Evolutionary conservation across 2,329 filamentous ascomycete genomes (phyloP).

Genomic region (Alternaria conjuncta): DNA sequence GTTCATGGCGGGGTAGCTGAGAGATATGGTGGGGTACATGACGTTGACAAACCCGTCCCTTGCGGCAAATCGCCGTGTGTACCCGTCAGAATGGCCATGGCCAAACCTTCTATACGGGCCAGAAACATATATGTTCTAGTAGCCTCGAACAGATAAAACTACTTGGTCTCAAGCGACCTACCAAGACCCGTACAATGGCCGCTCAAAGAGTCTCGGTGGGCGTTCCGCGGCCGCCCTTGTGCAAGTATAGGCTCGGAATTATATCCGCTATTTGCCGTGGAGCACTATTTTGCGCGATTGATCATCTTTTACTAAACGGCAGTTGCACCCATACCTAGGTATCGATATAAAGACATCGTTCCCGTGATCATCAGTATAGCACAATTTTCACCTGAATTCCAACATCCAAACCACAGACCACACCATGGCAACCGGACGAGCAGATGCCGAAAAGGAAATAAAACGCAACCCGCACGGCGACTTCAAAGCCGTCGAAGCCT

Average conservation of each 20-base stretch:
- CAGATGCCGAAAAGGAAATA: constrained; percentile 55
- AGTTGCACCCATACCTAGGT: background rate
- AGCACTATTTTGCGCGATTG: constrained; percentile 5
- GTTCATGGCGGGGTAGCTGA: constrained; percentile 33
- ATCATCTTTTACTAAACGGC: constrained; percentile 3
- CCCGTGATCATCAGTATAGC: background rate
- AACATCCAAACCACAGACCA: background rate
- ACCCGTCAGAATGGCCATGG: constrained; percentile 5
- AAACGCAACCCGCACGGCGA: constrained; percentile 74
- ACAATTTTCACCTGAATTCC: background rate
- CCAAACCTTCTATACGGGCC: background rate
- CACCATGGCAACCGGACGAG: constrained; percentile 39
- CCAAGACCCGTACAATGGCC: background rate
- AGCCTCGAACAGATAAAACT: background rate
- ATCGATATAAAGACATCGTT: background rate
- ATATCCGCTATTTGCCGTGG: constrained; percentile 25
- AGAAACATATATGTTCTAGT: background rate
- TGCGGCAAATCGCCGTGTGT: constrained; percentile 5
- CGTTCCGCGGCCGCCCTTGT: constrained; percentile 14
- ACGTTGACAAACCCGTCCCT: constrained; percentile 10
- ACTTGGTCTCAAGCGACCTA: background rate
- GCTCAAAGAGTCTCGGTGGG: background rate
- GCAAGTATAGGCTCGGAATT: constrained; percentile 18
- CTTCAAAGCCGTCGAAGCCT: constrained; percentile 74
- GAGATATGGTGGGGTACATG: constrained; percentile 25